phyloP scores from a whole-genome alignment of 441 rosid genomes.

The Pelargonium exstipulatum region DNA sequence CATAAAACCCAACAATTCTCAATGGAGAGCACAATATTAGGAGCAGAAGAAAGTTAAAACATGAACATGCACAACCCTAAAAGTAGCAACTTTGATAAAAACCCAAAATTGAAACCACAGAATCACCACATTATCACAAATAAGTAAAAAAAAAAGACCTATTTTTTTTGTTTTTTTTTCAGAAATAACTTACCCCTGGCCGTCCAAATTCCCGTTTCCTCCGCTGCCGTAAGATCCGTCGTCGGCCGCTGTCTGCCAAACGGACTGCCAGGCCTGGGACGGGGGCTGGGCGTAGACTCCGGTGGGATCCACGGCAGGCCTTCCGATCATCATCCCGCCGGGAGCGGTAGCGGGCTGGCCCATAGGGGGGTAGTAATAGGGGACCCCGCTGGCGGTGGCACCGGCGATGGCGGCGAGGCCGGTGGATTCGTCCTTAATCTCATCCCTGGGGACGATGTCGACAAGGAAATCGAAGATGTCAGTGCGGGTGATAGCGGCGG shows the following conservation, averaged over 20 bases:
- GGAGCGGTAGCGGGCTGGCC: conserved; percentile 56
- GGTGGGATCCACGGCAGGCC: conserved; percentile 78
- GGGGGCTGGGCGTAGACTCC: conserved; percentile 83
- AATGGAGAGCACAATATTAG: no score
- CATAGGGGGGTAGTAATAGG: conserved; percentile 84
- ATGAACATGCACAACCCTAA: neutral
- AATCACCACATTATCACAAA: neutral
- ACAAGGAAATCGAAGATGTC: conserved; percentile 93
- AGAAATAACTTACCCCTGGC: conserved; percentile 44
- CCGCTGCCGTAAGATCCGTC: conserved; percentile 73
- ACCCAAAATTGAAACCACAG: neutral
- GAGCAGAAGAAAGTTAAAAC: no score
- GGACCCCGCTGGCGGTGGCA: conserved; percentile 76
- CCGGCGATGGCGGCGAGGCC: conserved; percentile 49
- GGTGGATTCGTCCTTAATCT: conserved; percentile 64
- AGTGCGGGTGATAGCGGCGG: conserved; percentile 89
- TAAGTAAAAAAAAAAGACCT: no score
- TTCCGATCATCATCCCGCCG: conserved; percentile 91
- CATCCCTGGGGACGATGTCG: conserved; percentile 88
- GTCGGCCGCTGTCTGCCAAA: conserved; percentile 67
- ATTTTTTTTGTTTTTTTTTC: no score
- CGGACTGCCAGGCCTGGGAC: conserved; percentile 95
- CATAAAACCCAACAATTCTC: no score
- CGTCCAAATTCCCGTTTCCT: conserved; percentile 61
- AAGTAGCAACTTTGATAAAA: neutral